phyloP scores from a whole-genome alignment of 768 basidiomycete genomes.

The Collybia sordida region DNA sequence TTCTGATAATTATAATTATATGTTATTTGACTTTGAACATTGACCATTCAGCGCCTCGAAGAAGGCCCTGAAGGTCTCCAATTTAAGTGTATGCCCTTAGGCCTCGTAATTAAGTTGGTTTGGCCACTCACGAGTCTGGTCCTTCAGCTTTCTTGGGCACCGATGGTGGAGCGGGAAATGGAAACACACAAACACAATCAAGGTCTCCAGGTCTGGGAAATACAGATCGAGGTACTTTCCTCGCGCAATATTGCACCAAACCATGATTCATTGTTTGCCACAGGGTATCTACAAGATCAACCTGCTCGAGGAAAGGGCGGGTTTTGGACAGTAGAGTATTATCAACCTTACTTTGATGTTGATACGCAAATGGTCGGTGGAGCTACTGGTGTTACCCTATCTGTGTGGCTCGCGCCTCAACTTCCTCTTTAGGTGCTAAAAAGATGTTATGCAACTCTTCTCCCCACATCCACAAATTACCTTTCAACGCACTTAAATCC shows the following conservation, averaged over 20 bases:
- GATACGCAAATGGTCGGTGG: constrained; percentile 69
- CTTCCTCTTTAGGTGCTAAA: constrained; percentile 54
- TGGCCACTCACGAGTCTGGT: background rate
- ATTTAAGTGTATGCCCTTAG: constrained; percentile 57
- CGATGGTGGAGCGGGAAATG: constrained; percentile 27
- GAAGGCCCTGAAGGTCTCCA: constrained; percentile 70
- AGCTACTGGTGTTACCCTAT: background rate
- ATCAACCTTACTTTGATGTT: constrained; percentile 86
- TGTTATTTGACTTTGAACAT: background rate
- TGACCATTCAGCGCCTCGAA: constrained; percentile 46
- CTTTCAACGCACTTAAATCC: constrained; percentile 63
- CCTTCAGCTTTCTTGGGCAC: constrained; percentile 57
- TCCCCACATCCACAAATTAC: constrained; percentile 69
- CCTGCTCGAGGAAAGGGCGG: constrained; percentile 45
- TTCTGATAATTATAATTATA: background rate
- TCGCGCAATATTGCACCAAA: background rate
- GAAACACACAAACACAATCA: constrained; percentile 23
- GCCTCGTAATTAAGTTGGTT: too few species aligned
- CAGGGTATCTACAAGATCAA: constrained; percentile 68
- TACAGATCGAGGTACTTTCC: constrained; percentile 47
- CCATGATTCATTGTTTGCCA: background rate
- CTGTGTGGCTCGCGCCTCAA: background rate
- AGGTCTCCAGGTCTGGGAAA: constrained; percentile 44
- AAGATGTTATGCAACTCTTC: constrained; percentile 75
- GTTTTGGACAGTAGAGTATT: constrained; percentile 85